These are phyloP conservation scores for Psilocybe tampanensis DNA, from an alignment of 768 basidiomycete genomes.

Conservation along the genomic window DNA sequence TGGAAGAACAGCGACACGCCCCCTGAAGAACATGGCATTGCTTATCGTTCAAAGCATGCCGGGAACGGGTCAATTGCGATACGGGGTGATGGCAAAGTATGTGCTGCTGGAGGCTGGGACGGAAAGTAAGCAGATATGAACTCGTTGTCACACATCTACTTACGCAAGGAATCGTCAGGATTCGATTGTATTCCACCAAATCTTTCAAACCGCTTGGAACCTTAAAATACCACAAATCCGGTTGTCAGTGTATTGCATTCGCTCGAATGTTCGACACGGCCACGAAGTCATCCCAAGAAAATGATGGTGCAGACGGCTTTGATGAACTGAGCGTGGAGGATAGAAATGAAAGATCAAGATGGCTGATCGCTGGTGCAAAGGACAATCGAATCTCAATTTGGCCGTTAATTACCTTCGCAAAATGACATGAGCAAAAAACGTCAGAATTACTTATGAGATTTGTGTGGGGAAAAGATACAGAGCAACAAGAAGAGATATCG, in stretches of 20 bases:
- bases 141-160: not conserved
- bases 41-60: conserved; percentile 69
- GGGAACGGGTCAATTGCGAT: conserved; percentile 82
- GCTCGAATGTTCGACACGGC: conserved; percentile 35
- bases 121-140: conserved; percentile 64
- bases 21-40: conserved; percentile 27
- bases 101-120: conserved; percentile 94
- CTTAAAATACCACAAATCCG: conserved; percentile 78
- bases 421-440: conserved; percentile 17
- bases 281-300: conserved; percentile 14
- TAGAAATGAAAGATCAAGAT: conserved; percentile 47
- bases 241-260: conserved; percentile 78
- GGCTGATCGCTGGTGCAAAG: conserved; percentile 68
- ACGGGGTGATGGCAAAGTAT: conserved; percentile 72
- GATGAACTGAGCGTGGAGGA: conserved; percentile 54
- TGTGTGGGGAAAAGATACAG: not conserved
- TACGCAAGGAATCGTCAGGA: conserved; percentile 40
- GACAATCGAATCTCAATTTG: conserved; percentile 76
- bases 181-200: conserved; percentile 82
- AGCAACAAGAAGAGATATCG: not conserved
- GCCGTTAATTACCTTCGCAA: conserved; percentile 58
- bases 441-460: no score
- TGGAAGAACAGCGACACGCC: conserved; percentile 19
- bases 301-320: conserved; percentile 44
- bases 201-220: conserved; percentile 84